Conservation (phyloP, 352 stramenopile species). For the Phytophthora hibernalis region DNA sequence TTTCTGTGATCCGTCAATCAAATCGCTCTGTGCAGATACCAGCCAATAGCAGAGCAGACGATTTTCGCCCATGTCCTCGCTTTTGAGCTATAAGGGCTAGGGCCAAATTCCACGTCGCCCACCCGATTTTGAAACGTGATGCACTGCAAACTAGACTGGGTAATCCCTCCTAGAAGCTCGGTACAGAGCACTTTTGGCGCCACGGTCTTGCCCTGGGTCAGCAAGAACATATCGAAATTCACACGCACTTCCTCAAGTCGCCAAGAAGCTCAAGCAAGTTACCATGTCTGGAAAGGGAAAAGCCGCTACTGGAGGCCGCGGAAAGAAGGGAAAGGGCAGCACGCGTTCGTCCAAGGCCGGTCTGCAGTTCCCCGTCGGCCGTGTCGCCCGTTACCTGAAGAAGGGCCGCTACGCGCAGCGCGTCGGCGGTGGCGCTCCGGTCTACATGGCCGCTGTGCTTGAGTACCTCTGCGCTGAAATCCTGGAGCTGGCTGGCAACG, state of each 20-base stretch:
- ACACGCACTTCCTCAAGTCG: slow-evolving; percentile 34
- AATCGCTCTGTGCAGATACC: not conserved
- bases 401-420: slow-evolving; percentile 93
- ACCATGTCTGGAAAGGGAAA: slow-evolving; percentile 86
- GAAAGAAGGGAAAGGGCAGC: slow-evolving; percentile 72
- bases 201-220: not conserved
- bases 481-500: slow-evolving; percentile 96
- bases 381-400: slow-evolving; percentile 94
- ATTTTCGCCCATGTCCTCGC: slow-evolving; percentile 28
- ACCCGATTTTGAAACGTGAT: not conserved
- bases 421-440: slow-evolving; percentile 91
- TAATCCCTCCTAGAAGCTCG: slow-evolving; percentile 8
- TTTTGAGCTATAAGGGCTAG: slow-evolving; percentile 15
- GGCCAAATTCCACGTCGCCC: slow-evolving; percentile 4
- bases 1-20: slow-evolving; percentile 29
- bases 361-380: slow-evolving; percentile 95
- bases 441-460: slow-evolving; percentile 96
- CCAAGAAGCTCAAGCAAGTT: slow-evolving; percentile 28
- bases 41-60: slow-evolving; percentile 14
- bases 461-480: slow-evolving; percentile 96
- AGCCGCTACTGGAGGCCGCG: slow-evolving; percentile 70
- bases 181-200: not conserved
- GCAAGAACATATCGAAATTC: slow-evolving; percentile 38
- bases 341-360: slow-evolving; percentile 91
- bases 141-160: not conserved